phyloP scores from a whole-genome alignment of 2,329 filamentous ascomycete genomes.

The Dothiorella sarmentorum region DNA sequence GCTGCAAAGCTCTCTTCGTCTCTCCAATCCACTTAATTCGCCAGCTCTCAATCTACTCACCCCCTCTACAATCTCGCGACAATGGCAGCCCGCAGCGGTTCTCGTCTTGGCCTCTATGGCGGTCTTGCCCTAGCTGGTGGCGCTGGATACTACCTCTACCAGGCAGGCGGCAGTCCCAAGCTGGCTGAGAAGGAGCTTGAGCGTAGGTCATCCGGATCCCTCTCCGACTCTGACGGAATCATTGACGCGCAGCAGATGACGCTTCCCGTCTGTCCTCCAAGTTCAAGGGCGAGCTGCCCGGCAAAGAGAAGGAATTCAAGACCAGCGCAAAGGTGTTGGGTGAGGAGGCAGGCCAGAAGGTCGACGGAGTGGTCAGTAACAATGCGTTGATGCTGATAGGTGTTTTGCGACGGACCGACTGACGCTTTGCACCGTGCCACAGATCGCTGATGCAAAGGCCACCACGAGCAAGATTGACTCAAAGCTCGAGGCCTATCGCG shows the following conservation, averaged over 20 bases:
- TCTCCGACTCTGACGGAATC: conserved; percentile 19
- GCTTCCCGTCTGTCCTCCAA: conserved; percentile 65
- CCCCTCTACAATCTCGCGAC: background rate
- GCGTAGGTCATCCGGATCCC: conserved; percentile 54
- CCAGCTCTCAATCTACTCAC: background rate
- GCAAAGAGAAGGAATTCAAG: conserved; percentile 59
- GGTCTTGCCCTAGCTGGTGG: conserved; percentile 36
- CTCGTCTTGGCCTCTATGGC: background rate
- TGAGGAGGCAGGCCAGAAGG: conserved; percentile 47
- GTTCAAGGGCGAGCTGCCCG: conserved; percentile 63
- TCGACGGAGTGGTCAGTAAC: conserved; percentile 57
- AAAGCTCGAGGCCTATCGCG: conserved; percentile 52
- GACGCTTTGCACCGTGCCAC: conserved; percentile 3
- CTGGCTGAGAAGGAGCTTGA: conserved; percentile 83
- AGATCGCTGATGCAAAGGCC: conserved; percentile 39
- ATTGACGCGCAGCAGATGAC: conserved; percentile 59
- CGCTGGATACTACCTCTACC: conserved; percentile 88
- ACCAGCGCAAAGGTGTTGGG: conserved; percentile 56
- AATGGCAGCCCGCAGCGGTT: conserved; percentile 15
- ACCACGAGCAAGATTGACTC: conserved; percentile 62
- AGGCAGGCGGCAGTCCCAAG: conserved; percentile 74
- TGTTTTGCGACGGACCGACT: background rate
- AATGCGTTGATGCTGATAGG: conserved; percentile 31
- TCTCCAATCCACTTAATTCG: background rate
- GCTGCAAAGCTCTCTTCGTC: background rate